phyloP scores from a whole-genome alignment of 176 grass and related monocot genomes.

The Cenchrus purpureus region DNA sequence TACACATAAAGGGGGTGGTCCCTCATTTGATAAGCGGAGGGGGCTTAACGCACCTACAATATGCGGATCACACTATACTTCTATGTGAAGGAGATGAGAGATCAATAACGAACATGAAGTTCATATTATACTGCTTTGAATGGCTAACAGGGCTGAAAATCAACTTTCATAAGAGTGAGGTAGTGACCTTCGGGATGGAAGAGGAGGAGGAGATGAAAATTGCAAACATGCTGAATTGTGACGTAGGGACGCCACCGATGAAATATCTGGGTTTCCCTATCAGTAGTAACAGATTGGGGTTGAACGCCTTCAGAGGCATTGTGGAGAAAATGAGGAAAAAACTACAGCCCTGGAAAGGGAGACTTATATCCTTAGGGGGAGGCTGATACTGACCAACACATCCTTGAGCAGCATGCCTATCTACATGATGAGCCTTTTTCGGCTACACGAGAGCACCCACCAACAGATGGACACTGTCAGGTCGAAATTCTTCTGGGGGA shows the following conservation, averaged over 20 bases:
- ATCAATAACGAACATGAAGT: background rate
- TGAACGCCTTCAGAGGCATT: too few species aligned
- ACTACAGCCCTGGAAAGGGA: background rate
- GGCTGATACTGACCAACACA: background rate
- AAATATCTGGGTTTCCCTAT: background rate
- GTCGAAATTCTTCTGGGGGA: too few species aligned
- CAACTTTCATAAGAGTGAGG: background rate
- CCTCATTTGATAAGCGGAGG: background rate
- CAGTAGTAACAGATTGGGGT: too few species aligned
- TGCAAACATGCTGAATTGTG: too few species aligned
- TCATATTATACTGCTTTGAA: background rate
- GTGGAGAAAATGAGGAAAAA: background rate
- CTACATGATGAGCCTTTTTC: too few species aligned
- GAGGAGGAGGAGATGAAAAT: too few species aligned
- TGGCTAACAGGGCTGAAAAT: background rate
- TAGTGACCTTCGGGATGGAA: background rate
- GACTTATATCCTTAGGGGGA: background rate
- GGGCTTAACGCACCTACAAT: background rate
- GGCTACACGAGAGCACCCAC: too few species aligned
- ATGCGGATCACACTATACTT: background rate
- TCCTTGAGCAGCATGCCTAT: background rate
- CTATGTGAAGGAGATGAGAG: fast-evolving
- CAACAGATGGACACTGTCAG: too few species aligned
- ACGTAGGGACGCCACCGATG: background rate
- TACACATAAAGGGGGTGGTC: background rate